Evolutionary conservation across 768 basidiomycete species (phyloP).

Genomic region (Gloeophyllum trabeum): DNA sequence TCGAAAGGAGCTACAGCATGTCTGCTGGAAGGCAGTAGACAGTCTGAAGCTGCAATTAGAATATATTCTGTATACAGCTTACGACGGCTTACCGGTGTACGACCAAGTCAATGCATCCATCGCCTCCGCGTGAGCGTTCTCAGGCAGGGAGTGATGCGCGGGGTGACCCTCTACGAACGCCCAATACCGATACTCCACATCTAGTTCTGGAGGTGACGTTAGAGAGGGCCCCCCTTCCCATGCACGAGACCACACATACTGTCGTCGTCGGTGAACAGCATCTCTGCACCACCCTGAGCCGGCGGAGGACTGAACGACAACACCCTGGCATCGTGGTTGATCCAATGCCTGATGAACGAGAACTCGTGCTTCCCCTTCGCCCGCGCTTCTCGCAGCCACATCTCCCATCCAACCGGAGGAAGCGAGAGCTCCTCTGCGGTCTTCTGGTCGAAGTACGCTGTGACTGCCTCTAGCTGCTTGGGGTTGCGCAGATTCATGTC

Average conservation of each 20-base stretch:
- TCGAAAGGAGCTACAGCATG: constrained; percentile 55
- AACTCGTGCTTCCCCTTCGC: constrained; percentile 21
- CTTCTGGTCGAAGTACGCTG: constrained; percentile 28
- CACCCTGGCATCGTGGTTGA: constrained; percentile 50
- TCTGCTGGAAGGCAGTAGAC: constrained; percentile 49
- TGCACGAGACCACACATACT: neutral
- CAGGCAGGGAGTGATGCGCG: constrained; percentile 50
- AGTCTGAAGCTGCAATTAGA: constrained; percentile 31
- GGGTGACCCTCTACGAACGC: constrained; percentile 71
- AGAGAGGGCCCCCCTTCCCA: neutral
- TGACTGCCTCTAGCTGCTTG: constrained; percentile 36
- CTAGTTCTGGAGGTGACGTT: constrained; percentile 37
- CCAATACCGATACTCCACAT: constrained; percentile 77
- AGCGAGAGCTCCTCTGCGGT: constrained; percentile 17
- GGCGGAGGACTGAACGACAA: constrained; percentile 34
- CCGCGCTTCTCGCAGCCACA: constrained; percentile 46
- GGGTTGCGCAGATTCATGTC: constrained; percentile 55
- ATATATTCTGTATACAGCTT: neutral
- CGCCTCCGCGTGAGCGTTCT: constrained; percentile 51
- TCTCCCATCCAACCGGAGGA: constrained; percentile 36
- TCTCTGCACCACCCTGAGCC: neutral
- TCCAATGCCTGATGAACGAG: constrained; percentile 40
- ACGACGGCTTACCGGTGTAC: constrained; percentile 44
- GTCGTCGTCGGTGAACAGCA: constrained; percentile 24
- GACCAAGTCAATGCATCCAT: constrained; percentile 73